Evolutionary conservation across 306 rosid species (phyloP).

Genomic region (Calophaca sinica): DNA sequence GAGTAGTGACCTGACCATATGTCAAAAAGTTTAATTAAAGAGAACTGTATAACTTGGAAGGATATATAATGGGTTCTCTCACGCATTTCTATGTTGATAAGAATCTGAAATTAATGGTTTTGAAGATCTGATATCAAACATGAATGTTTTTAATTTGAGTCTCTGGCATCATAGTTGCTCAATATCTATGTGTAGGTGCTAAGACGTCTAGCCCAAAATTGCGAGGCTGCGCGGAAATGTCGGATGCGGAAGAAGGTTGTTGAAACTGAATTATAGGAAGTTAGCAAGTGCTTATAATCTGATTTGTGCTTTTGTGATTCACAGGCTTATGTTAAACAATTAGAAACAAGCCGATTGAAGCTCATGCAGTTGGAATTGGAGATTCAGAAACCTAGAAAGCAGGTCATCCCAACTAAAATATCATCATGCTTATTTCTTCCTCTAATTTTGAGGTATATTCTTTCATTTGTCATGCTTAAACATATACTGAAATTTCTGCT

Average conservation of each 20-base stretch:
- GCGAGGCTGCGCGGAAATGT: slow-evolving; percentile 89
- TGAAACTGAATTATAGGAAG: slow-evolving; percentile 24
- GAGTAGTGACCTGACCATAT: neutral
- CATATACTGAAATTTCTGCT: slow-evolving; percentile 21
- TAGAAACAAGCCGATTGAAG: slow-evolving; percentile 82
- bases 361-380: slow-evolving; percentile 80
- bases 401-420: slow-evolving; percentile 56
- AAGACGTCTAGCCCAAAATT: slow-evolving; percentile 85
- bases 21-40: neutral
- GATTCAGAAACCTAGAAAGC: slow-evolving; percentile 68
- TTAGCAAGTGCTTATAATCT: slow-evolving; percentile 41
- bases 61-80: neutral
- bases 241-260: slow-evolving; percentile 77
- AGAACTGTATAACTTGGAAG: slow-evolving; percentile 10
- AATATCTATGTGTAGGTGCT: slow-evolving; percentile 51
- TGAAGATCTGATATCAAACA: slow-evolving; percentile 24
- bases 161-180: slow-evolving; percentile 29
- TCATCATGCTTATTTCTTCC: too few relatives aligned
- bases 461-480: slow-evolving; percentile 16
- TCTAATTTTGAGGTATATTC: neutral
- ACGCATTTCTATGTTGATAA: slow-evolving; percentile 21
- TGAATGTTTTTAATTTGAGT: neutral
- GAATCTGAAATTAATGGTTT: neutral
- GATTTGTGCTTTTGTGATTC: slow-evolving; percentile 36
- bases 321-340: slow-evolving; percentile 91